phyloP scores from a whole-genome alignment of 768 basidiomycete species.

The Macrolepiota fuliginosa region DNA sequence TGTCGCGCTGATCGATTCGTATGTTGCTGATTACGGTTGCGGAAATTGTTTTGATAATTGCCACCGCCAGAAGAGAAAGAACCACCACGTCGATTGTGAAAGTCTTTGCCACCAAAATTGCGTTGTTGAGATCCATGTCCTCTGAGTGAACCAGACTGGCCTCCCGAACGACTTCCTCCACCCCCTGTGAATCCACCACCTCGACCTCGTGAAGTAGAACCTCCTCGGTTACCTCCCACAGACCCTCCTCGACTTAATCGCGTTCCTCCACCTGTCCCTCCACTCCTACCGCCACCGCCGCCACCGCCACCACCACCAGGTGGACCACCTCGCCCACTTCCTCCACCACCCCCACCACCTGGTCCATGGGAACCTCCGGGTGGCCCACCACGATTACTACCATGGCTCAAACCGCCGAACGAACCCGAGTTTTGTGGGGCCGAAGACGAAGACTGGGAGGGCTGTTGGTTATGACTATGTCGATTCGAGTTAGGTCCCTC shows the following conservation, averaged over 20 bases:
- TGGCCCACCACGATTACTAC: slow-evolving; percentile 35
- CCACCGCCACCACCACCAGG: slow-evolving; percentile 39
- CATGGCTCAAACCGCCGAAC: slow-evolving; percentile 26
- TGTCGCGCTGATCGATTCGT: slow-evolving; percentile 38
- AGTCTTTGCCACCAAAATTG: slow-evolving; percentile 63
- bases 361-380: slow-evolving; percentile 31
- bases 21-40: slow-evolving; percentile 67
- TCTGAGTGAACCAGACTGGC: slow-evolving; percentile 46
- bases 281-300: slow-evolving; percentile 38
- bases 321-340: slow-evolving; percentile 44
- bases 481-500: slow-evolving; percentile 67
- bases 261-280: slow-evolving; percentile 44
- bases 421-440: slow-evolving; percentile 43
- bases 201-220: slow-evolving; percentile 40
- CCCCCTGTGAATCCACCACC: slow-evolving; percentile 38
- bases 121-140: slow-evolving; percentile 65
- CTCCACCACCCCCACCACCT: slow-evolving; percentile 32
- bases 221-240: slow-evolving; percentile 44
- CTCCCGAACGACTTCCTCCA: slow-evolving; percentile 43
- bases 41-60: slow-evolving; percentile 45
- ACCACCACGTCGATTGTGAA: slow-evolving; percentile 63
- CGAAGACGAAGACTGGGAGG: slow-evolving; percentile 59
- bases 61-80: slow-evolving; percentile 58
- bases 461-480: slow-evolving; percentile 47
- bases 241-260: slow-evolving; percentile 53